phyloP scores from a whole-genome alignment of 768 basidiomycete species.

The Amanita rubescens region DNA sequence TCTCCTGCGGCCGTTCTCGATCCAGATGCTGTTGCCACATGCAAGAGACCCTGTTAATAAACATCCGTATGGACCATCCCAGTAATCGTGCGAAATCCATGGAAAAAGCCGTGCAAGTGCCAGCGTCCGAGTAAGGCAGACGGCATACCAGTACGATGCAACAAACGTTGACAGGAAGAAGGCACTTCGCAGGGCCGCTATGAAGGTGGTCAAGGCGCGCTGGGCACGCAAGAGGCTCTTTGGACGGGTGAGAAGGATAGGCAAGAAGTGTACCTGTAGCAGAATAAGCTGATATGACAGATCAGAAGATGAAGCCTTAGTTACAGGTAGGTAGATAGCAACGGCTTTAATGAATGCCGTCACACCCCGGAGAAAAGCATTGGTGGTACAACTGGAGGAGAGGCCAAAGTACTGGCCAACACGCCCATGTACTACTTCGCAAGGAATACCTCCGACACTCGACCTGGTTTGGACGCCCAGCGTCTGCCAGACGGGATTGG shows the following conservation, averaged over 20 bases:
- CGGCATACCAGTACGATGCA: conserved; percentile 59
- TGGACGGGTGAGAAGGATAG: conserved; percentile 55
- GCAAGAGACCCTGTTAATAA: conserved; percentile 57
- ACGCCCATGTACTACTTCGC: conserved; percentile 65
- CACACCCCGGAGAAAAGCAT: conserved; percentile 44
- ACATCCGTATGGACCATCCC: conserved; percentile 72
- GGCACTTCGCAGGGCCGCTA: conserved; percentile 56
- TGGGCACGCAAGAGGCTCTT: conserved; percentile 38
- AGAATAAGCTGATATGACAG: conserved; percentile 1
- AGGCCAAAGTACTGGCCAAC: conserved; percentile 40
- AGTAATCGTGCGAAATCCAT: conserved; percentile 64
- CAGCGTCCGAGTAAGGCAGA: conserved; percentile 64
- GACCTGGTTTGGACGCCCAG: conserved; percentile 46
- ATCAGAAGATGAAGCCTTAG: conserved; percentile 19
- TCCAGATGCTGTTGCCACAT: conserved; percentile 73
- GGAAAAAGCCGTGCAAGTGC: conserved; percentile 58
- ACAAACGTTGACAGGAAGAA: conserved; percentile 69
- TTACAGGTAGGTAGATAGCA: conserved; percentile 66
- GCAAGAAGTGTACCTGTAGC: conserved; percentile 62
- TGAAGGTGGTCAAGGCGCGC: conserved; percentile 32
- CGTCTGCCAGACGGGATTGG: conserved; percentile 46
- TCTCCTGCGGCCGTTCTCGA: conserved; percentile 62
- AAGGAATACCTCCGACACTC: conserved; percentile 66
- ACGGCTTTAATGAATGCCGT: conserved; percentile 58
- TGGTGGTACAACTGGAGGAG: conserved; percentile 51